Evolutionary conservation across 805 yeast species (phyloP), one percentile per base, ranked within the genome.

Genomic region (Komagataella pseudopastoris): DNA sequence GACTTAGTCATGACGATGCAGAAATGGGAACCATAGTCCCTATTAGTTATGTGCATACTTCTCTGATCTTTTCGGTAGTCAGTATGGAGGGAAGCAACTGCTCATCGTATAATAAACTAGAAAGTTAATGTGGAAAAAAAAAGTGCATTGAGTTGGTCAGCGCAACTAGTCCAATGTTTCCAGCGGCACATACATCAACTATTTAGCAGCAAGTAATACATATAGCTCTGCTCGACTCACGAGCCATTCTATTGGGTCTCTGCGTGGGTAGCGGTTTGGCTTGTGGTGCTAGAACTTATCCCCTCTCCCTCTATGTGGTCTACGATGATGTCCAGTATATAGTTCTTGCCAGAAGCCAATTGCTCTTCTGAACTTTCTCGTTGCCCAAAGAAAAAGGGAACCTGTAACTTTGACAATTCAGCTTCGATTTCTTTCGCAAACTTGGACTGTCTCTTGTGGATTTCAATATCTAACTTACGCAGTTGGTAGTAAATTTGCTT

Each of bases 121-220:
- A 30, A 8, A 30, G 14, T 8, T 12, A 8, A 5, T 30, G 14
- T 30, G n/a, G 6, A 10, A 10, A 30, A 17, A 17, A 30, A 30
- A 2, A 30, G 39, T 30, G 39, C 39, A 30, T 30, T 30, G 39
- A 30, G n/a, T 10, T 30, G 10, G 39, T 30, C 14, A 30, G 12
- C 39, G 14, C 14, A 12, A 30, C 39, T 30, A 30, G 14, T 17
- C 1, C 24, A 48, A 49, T 50, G 52, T 50, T 49, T 50, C 52
- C 52, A 50, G 24, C 46, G 30, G 36, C 52, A 50, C 52, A 46
- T 16, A 50, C 52, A 50, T 45, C 48, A 12, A 18, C n/a, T 16
- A 6, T 6, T 2, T 20, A 6, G 23, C 17, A 8, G 5, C 14
- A 30, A 30, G 14, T 30, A 14, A 10, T 30, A 30, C 4, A 12